phyloP scores from a whole-genome alignment of 305 asterid genomes.

The Fraxinus nigra region DNA sequence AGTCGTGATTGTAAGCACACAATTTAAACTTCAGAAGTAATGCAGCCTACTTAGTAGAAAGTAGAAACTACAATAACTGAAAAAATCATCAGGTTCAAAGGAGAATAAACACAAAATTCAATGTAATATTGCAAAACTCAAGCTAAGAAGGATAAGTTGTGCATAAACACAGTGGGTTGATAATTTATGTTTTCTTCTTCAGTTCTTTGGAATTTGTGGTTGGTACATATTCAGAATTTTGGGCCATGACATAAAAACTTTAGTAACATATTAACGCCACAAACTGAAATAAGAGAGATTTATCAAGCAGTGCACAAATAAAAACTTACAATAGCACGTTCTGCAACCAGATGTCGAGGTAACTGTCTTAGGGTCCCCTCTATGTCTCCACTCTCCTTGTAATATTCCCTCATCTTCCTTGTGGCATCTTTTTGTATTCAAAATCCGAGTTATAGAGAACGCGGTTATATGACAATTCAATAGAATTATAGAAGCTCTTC shows the following conservation, averaged over 20 bases:
- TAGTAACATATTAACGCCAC: neutral
- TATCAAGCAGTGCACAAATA: conserved; percentile 6
- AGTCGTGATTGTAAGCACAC: conserved; percentile 12
- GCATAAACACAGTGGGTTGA: neutral
- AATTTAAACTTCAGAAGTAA: neutral
- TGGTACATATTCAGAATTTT: neutral
- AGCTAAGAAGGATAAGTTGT: neutral
- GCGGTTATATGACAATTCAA: neutral
- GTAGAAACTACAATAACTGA: neutral
- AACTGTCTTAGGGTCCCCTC: conserved; percentile 87
- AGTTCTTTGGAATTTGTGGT: neutral
- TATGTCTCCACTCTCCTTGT: conserved; percentile 71
- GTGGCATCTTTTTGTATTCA: conserved; percentile 72
- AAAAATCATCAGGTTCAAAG: neutral
- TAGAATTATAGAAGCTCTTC: neutral
- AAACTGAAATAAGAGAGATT: neutral
- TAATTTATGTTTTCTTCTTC: neutral
- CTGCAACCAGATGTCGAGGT: conserved; percentile 87
- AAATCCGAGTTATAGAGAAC: conserved; percentile 48
- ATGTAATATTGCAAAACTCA: neutral
- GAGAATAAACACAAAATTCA: neutral
- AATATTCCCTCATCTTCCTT: conserved; percentile 64
- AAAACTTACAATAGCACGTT: conserved; percentile 78
- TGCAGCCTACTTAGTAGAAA: conserved; percentile 6
- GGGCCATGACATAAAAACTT: neutral